Evolutionary conservation across 2,329 filamentous ascomycete genomes (phyloP).

Genomic region (Diaporthe sp.): DNA sequence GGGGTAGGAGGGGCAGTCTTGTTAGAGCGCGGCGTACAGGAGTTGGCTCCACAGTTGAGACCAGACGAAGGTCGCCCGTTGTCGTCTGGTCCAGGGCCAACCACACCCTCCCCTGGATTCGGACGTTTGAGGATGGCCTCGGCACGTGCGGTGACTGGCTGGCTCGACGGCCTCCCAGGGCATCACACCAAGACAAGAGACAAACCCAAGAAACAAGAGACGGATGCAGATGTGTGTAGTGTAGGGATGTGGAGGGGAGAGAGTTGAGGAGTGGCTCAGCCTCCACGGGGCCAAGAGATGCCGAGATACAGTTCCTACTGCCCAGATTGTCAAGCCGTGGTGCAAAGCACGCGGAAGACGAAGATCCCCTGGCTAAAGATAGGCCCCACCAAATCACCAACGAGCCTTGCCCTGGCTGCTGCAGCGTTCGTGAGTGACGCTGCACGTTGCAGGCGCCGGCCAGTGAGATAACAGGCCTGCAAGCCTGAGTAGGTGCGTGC

Average conservation of each 20-base stretch:
- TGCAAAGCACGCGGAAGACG: conserved; percentile 19
- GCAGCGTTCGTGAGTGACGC: background rate
- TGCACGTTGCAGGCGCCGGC: conserved; percentile 21
- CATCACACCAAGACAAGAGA: background rate
- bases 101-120: conserved; percentile 8
- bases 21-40: conserved; percentile 15
- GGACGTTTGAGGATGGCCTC: conserved; percentile 11
- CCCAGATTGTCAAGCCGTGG: conserved; percentile 13
- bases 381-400: conserved; percentile 5
- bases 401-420: background rate
- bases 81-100: conserved; percentile 14
- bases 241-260: background rate
- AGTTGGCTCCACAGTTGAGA: conserved; percentile 30
- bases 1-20: no score
- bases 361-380: conserved; percentile 27
- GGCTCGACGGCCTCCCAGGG: conserved; percentile 14
- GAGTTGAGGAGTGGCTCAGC: conserved; percentile 18
- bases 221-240: background rate
- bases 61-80: conserved; percentile 31
- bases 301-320: conserved; percentile 30
- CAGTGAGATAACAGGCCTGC: no score
- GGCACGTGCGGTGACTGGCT: conserved; percentile 17
- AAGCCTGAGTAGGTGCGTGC: background rate
- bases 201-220: conserved; percentile 5
- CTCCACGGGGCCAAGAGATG: conserved; percentile 32